Conservation (phyloP, 1,139 yeast species). For the Insectozyma bohioensis region DNA sequence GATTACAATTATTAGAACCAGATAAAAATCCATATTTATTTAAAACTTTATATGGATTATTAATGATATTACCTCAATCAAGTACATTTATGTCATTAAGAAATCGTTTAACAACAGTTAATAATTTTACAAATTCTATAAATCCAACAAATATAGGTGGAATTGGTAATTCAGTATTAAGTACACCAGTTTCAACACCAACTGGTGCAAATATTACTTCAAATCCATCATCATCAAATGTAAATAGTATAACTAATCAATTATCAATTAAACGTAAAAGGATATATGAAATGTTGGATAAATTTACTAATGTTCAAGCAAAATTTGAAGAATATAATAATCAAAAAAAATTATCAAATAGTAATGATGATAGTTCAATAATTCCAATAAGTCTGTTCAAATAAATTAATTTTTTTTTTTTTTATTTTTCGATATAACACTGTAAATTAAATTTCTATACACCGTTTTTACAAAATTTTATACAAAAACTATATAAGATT, state of each 20-base stretch:
- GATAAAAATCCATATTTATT: slow-evolving; percentile 78
- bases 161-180: too few species aligned
- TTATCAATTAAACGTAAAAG: slow-evolving; percentile 43
- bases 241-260: slow-evolving; percentile 20
- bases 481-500: too few species aligned
- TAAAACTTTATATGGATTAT: slow-evolving; percentile 85
- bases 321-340: too few species aligned
- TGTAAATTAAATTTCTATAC: too few species aligned
- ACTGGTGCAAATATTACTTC: slow-evolving; percentile 19
- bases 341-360: too few species aligned
- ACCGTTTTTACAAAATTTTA: too few species aligned
- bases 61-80: slow-evolving; percentile 95
- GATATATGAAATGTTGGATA: slow-evolving; percentile 56
- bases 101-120: slow-evolving; percentile 52
- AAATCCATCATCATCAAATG: slow-evolving; percentile 11
- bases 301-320: slow-evolving; percentile 61
- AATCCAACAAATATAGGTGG: too few species aligned
- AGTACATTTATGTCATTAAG: slow-evolving; percentile 83
- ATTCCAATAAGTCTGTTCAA: too few species aligned
- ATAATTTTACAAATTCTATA: too few species aligned
- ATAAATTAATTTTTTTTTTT: too few species aligned
- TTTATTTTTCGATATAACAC: too few species aligned
- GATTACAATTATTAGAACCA: slow-evolving; percentile 87
- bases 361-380: too few species aligned
- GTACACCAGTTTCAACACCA: slow-evolving; percentile 21